phyloP scores from a whole-genome alignment of 345 rosid genomes.

The Hypericum androsaemum region DNA sequence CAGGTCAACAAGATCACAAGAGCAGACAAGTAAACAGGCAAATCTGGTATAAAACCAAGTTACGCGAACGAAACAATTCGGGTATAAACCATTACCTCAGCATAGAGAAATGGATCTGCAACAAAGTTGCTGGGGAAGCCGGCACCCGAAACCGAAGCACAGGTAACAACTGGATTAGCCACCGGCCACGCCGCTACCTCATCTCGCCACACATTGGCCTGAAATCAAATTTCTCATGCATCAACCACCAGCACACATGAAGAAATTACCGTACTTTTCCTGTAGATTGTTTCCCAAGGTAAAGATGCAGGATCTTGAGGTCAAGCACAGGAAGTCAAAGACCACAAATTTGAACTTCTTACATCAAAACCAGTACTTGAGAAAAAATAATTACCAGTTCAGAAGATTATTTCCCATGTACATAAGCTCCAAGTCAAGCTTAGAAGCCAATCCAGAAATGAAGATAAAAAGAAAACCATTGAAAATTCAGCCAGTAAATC shows the following conservation, averaged over 20 bases:
- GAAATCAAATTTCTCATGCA: conserved; percentile 17
- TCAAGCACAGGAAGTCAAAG: no score
- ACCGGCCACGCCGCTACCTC: conserved; percentile 86
- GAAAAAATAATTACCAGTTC: no score
- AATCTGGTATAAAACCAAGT: background rate
- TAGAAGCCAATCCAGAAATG: no score
- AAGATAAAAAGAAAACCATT: no score
- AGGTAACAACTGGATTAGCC: conserved; percentile 87
- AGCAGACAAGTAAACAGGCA: background rate
- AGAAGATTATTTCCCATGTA: no score
- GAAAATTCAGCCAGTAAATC: no score
- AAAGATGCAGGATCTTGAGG: no score
- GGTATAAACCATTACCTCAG: conserved; percentile 39
- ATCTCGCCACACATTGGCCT: conserved; percentile 68
- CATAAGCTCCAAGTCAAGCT: no score
- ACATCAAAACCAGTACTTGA: no score
- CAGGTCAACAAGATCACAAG: no score
- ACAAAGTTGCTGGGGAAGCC: conserved; percentile 84
- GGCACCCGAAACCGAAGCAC: conserved; percentile 68
- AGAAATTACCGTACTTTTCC: background rate
- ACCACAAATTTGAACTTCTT: no score
- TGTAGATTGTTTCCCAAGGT: no score
- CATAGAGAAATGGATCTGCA: conserved; percentile 88
- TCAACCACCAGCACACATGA: conserved; percentile 1
- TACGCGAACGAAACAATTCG: background rate